phyloP scores from a whole-genome alignment of 1,139 yeast species.

The Yamadazyma sp. region DNA sequence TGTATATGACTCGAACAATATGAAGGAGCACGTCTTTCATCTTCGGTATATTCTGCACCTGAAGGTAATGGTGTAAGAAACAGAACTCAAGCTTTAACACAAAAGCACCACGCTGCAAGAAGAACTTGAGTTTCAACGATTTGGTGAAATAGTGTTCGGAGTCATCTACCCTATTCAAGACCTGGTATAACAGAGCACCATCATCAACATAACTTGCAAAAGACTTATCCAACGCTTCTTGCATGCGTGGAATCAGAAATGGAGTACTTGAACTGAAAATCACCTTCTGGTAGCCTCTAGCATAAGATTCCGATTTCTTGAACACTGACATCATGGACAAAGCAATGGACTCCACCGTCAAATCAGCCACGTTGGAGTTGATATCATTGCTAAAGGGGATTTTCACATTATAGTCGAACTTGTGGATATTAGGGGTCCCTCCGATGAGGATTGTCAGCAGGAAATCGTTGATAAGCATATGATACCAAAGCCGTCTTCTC shows the following conservation, averaged over 20 bases:
- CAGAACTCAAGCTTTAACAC: slow-evolving; percentile 1
- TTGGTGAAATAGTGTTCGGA: slow-evolving; percentile 5
- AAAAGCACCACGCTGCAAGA: slow-evolving; percentile 3
- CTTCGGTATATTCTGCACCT: neutral
- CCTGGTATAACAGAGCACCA: slow-evolving; percentile 1
- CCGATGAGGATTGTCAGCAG: slow-evolving; percentile 38
- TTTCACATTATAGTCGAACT: slow-evolving; percentile 33
- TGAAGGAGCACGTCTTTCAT: neutral
- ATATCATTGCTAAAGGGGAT: slow-evolving; percentile 20
- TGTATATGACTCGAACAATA: neutral
- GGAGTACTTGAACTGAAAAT: neutral
- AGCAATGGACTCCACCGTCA: neutral
- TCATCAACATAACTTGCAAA: slow-evolving; percentile 1
- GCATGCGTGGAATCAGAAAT: neutral
- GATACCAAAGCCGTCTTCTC: slow-evolving; percentile 24
- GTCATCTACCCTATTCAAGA: slow-evolving; percentile 1
- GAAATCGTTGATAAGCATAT: slow-evolving; percentile 32
- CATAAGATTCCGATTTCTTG: neutral
- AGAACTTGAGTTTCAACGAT: slow-evolving; percentile 4
- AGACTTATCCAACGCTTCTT: neutral
- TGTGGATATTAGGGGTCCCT: slow-evolving; percentile 29
- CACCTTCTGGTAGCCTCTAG: neutral
- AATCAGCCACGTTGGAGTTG: neutral
- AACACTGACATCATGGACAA: neutral
- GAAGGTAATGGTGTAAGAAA: slow-evolving; percentile 1